phyloP scores from a whole-genome alignment of 208 protist species.

The Leishmania tarentolae region DNA sequence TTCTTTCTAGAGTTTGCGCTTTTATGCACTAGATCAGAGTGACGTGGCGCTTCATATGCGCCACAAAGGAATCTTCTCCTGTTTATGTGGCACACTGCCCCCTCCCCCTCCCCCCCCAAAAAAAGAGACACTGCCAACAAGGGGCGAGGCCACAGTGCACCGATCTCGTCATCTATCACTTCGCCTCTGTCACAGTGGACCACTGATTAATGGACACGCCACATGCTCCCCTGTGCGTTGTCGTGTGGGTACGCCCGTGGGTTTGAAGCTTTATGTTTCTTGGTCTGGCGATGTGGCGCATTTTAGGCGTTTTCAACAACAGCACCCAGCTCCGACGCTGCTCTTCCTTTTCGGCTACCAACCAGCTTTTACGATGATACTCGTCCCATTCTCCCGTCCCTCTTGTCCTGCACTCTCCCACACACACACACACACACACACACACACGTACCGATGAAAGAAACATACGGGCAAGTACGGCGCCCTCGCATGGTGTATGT shows the following conservation, averaged over 20 bases:
- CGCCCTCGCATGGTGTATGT: neutral
- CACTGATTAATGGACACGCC: neutral
- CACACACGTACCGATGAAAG: neutral
- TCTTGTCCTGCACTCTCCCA: neutral
- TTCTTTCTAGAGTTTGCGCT: conserved; percentile 7
- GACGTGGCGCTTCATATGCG: neutral
- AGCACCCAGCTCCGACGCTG: neutral
- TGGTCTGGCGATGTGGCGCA: neutral
- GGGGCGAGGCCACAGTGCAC: neutral
- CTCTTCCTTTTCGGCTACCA: neutral
- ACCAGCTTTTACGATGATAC: neutral
- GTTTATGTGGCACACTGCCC: neutral
- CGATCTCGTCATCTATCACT: neutral
- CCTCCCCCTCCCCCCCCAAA: too few species aligned
- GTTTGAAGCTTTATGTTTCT: neutral
- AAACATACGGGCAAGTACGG: neutral
- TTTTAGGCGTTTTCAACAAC: conserved; percentile 5
- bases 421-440: neutral
- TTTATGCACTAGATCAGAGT: neutral
- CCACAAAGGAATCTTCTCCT: neutral
- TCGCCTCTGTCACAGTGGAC: neutral
- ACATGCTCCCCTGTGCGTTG: neutral
- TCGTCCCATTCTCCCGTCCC: neutral
- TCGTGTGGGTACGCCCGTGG: neutral
- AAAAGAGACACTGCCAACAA: neutral